These are phyloP conservation scores for Tulasnella sp. DNA, from an alignment of 768 basidiomycete species.

Conservation along the genomic window DNA sequence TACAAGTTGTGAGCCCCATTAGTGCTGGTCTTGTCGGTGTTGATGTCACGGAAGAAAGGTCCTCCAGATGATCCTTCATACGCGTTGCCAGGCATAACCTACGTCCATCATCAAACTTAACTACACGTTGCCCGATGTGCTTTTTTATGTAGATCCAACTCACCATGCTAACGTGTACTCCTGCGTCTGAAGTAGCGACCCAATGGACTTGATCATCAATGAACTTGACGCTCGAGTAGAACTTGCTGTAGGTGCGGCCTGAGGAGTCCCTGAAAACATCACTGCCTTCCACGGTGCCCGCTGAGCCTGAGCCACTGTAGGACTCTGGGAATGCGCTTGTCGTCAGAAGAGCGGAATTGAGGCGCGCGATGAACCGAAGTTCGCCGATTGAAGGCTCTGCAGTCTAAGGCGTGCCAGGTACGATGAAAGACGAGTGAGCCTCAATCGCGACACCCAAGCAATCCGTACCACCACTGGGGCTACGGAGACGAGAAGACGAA, in stretches of 20 bases:
- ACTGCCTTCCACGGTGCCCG: constrained; percentile 50
- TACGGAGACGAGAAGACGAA: background rate
- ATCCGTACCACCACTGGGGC: background rate
- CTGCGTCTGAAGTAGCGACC: constrained; percentile 53
- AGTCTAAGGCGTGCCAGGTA: background rate
- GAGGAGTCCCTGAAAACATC: constrained; percentile 51
- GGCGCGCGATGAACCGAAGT: constrained; percentile 54
- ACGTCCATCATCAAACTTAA: background rate
- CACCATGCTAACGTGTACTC: constrained; percentile 39
- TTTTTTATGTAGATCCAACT: background rate
- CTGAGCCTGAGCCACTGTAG: constrained; percentile 49
- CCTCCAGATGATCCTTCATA: constrained; percentile 57
- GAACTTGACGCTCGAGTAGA: constrained; percentile 48
- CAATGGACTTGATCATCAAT: constrained; percentile 57
- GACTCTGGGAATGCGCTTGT: constrained; percentile 49
- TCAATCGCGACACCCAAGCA: background rate
- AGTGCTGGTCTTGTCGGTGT: constrained; percentile 9
- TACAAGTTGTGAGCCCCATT: constrained; percentile 23
- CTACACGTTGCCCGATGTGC: background rate
- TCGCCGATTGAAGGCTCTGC: constrained; percentile 47
- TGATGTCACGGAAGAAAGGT: constrained; percentile 53
- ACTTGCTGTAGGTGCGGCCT: constrained; percentile 56
- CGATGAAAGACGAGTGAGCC: background rate
- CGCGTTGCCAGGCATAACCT: constrained; percentile 47
- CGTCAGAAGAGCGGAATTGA: constrained; percentile 50